phyloP scores from a whole-genome alignment of 2,329 filamentous ascomycete species.

The Arachnopeziza araneosa region DNA sequence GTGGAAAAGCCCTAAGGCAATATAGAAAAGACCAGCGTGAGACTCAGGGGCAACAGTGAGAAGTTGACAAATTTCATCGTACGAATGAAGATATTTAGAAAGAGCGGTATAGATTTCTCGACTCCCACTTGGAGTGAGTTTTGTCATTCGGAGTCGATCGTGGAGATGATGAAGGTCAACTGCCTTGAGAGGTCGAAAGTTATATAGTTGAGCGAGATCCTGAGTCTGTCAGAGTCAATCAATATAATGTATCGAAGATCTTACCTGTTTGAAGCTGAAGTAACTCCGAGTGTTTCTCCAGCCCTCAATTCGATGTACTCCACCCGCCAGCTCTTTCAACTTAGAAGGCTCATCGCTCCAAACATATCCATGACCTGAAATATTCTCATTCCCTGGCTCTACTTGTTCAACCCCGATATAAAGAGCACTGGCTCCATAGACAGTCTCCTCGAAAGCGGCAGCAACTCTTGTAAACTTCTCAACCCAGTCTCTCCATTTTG shows the following conservation, averaged over 20 bases:
- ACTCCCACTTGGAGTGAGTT: constrained; percentile 68
- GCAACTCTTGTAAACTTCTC: constrained; percentile 87
- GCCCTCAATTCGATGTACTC: constrained; percentile 88
- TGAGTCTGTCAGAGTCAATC: constrained; percentile 26
- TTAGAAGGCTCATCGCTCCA: constrained; percentile 82
- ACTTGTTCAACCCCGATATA: constrained; percentile 76
- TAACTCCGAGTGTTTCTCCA: constrained; percentile 96
- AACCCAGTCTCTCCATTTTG: constrained; percentile 95
- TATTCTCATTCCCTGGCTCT: constrained; percentile 49
- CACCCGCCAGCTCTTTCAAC: constrained; percentile 81
- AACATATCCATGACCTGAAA: constrained; percentile 86
- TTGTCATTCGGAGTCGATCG: constrained; percentile 79
- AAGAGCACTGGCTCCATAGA: constrained; percentile 87
- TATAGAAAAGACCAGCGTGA: constrained; percentile 83
- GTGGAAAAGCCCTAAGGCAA: constrained; percentile 88
- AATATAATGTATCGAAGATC: constrained; percentile 24
- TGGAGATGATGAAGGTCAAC: constrained; percentile 89
- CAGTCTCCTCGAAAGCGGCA: constrained; percentile 89
- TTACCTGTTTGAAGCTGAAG: constrained; percentile 85
- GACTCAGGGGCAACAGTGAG: constrained; percentile 78
- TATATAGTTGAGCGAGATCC: constrained; percentile 62
- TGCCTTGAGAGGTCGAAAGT: constrained; percentile 64
- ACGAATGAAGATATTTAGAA: constrained; percentile 66
- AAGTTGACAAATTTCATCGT: constrained; percentile 80
- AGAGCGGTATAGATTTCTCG: constrained; percentile 83